Percentiles rank a stretch among this genome's conserved stretches.
These are phyloP conservation scores for Didymella glomerata DNA, from an alignment of 2,329 filamentous ascomycete genomes.

Conservation along the genomic window DNA sequence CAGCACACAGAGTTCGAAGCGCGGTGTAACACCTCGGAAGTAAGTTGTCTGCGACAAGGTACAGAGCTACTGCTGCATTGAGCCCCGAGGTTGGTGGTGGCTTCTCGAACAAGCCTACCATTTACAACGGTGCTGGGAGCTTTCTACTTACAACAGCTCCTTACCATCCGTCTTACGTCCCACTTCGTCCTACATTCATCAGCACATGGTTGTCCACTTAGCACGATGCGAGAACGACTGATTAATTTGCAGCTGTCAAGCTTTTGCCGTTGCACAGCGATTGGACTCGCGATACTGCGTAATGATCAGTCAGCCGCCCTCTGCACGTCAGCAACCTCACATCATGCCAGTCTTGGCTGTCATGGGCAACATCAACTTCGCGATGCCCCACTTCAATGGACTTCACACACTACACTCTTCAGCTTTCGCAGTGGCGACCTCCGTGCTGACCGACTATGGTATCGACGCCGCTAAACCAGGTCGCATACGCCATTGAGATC, in stretches of 20 bases:
- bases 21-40: too few relatives aligned
- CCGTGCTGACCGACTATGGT: conserved; percentile 6
- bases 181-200: not conserved
- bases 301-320: conserved; percentile 31
- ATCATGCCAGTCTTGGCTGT: conserved; percentile 20
- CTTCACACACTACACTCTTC: not conserved
- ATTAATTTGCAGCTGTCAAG: not conserved
- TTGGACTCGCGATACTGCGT: not conserved
- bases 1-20: too few relatives aligned
- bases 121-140: too few relatives aligned
- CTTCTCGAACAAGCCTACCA: too few relatives aligned
- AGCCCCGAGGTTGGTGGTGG: too few relatives aligned
- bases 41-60: too few relatives aligned
- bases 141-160: too few relatives aligned
- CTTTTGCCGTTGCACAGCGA: not conserved
- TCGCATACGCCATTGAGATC: conserved; percentile 37
- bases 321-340: conserved; percentile 24
- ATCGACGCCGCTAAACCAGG: conserved; percentile 1
- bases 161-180: too few relatives aligned
- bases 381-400: conserved; percentile 11
- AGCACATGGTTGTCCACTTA: not conserved
- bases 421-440: not conserved
- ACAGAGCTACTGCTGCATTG: too few relatives aligned
- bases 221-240: not conserved
- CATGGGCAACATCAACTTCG: conserved; percentile 22